phyloP scores from a whole-genome alignment of 1,284 basidiomycete species.

The Fistulina hepatica region DNA sequence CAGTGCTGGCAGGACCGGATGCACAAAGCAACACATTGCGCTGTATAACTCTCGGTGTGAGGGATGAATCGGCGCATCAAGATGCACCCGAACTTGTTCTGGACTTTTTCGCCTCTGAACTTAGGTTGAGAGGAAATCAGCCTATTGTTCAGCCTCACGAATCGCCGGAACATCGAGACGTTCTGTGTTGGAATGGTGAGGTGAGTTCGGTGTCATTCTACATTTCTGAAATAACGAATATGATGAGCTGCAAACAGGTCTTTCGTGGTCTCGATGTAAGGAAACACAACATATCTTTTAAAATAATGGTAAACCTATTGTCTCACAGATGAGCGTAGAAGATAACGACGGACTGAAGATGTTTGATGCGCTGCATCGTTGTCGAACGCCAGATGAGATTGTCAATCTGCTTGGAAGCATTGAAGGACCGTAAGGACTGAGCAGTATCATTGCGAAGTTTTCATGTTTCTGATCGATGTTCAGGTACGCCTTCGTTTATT shows the following conservation, averaged over 20 bases:
- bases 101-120: conserved; percentile 66
- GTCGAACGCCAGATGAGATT: conserved; percentile 33
- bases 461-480: conserved; percentile 5
- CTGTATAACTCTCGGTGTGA: conserved; percentile 11
- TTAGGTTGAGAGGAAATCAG: conserved; percentile 60
- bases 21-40: conserved; percentile 30
- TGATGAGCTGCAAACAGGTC: conserved; percentile 33
- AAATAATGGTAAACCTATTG: neutral
- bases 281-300: conserved; percentile 4
- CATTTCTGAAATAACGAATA: conserved; percentile 4
- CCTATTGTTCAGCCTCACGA: conserved; percentile 68
- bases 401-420: conserved; percentile 46
- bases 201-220: conserved; percentile 28
- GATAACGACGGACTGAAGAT: conserved; percentile 77
- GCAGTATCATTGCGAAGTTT: conserved; percentile 1
- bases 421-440: conserved; percentile 75
- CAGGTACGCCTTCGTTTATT: conserved; percentile 80
- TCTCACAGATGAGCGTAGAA: conserved; percentile 31
- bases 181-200: conserved; percentile 90
- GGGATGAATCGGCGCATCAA: too few species aligned
- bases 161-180: conserved; percentile 38
- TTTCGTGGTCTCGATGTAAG: conserved; percentile 66
- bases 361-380: conserved; percentile 38
- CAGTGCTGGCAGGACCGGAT: conserved; percentile 44
- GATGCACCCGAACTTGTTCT: conserved; percentile 19